Conservation (phyloP, 495 filamentous ascomycete species). For the Neurospora sp. region DNA sequence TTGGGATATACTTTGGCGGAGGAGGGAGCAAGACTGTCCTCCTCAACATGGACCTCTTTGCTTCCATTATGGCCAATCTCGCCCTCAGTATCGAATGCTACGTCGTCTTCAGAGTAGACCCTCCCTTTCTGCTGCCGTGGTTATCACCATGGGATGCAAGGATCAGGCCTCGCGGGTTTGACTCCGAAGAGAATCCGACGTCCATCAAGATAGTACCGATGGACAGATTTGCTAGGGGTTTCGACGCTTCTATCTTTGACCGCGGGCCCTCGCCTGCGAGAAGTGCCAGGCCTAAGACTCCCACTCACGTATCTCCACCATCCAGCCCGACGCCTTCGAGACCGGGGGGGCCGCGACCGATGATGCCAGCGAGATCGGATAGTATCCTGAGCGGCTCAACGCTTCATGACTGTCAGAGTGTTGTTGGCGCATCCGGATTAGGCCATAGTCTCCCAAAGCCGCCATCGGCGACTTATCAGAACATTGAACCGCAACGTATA, state of each 20-base stretch:
- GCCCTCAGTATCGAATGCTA: background rate
- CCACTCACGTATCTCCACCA: background rate
- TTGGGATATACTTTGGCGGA: slow-evolving; percentile 5
- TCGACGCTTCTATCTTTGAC: background rate
- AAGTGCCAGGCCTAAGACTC: background rate
- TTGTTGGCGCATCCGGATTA: background rate
- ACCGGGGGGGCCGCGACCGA: background rate
- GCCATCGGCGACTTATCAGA: background rate
- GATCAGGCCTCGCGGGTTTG: background rate
- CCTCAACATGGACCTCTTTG: slow-evolving; percentile 8
- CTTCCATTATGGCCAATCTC: slow-evolving; percentile 3
- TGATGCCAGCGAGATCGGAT: background rate
- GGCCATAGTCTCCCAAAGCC: background rate
- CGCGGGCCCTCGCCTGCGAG: background rate
- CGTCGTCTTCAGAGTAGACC: background rate
- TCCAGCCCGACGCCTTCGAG: background rate
- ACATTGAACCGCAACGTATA: background rate
- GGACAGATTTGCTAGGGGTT: background rate
- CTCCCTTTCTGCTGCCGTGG: slow-evolving; percentile 10
- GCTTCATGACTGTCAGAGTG: background rate
- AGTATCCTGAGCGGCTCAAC: background rate
- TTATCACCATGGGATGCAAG: background rate
- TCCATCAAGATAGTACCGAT: background rate
- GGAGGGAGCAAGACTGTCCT: background rate
- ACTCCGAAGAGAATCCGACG: background rate